Evolutionary conservation across 805 yeast species (phyloP).

Genomic region (Saccharomycopsis javanensis): DNA sequence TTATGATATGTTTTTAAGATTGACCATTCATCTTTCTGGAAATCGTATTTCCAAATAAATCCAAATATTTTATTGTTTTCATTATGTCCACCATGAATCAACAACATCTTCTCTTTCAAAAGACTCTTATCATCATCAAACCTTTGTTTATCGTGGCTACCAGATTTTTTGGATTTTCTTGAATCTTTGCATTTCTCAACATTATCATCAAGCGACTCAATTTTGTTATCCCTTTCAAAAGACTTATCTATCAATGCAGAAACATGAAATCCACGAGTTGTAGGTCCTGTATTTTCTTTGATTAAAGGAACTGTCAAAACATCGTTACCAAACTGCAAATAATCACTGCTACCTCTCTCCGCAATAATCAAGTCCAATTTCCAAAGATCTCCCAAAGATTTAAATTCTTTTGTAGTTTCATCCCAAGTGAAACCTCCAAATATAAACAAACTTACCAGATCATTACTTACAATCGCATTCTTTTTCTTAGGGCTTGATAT

Average conservation of each 20-base stretch:
- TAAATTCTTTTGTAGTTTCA: background rate
- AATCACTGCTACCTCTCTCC: slow-evolving; percentile 1
- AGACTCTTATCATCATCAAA: background rate
- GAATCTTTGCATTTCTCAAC: background rate
- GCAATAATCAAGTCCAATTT: slow-evolving; percentile 11
- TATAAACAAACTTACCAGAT: slow-evolving; percentile 8
- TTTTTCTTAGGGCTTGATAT: background rate
- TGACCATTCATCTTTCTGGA: slow-evolving; percentile 8
- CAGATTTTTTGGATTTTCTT: too few species aligned
- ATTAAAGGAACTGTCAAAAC: slow-evolving; percentile 7
- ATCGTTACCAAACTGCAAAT: slow-evolving; percentile 4
- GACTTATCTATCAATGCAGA: slow-evolving; percentile 6
- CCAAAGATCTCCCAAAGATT: slow-evolving; percentile 9
- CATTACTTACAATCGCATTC: background rate
- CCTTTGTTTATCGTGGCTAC: background rate
- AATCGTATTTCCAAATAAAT: slow-evolving; percentile 10
- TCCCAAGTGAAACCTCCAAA: slow-evolving; percentile 13
- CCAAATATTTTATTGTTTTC: background rate
- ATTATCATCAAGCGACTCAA: background rate
- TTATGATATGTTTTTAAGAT: background rate
- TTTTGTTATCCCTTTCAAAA: background rate
- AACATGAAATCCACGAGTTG: slow-evolving; percentile 11
- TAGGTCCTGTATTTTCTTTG: background rate
- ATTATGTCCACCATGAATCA: slow-evolving; percentile 15
- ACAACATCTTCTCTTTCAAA: slow-evolving; percentile 3